Percentiles rank a stretch among this genome's conserved stretches.
phyloP scores from a whole-genome alignment of 1,139 yeast species.

The Hansenula anomala region DNA sequence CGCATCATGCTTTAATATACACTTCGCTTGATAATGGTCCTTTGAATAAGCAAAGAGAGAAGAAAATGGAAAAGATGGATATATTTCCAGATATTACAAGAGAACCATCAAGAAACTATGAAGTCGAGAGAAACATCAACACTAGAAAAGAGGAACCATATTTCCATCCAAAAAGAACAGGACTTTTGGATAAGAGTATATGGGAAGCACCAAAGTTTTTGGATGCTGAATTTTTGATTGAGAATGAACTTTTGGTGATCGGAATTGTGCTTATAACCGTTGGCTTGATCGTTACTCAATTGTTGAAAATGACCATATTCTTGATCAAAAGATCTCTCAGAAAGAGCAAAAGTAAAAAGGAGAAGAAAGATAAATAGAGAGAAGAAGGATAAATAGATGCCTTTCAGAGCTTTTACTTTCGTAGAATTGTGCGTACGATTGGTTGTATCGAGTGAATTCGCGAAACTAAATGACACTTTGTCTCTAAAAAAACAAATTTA shows the following conservation, averaged over 20 bases:
- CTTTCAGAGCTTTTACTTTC: too few species aligned
- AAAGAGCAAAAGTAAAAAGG: too few species aligned
- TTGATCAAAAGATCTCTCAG: neutral
- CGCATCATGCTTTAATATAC: constrained; percentile 50
- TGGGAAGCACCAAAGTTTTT: constrained; percentile 13
- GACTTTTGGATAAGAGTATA: constrained; percentile 12
- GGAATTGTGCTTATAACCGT: constrained; percentile 10
- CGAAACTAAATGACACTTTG: too few species aligned
- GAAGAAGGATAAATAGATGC: too few species aligned
- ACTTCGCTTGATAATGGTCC: constrained; percentile 29
- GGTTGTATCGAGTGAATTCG: too few species aligned
- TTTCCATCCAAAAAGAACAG: constrained; percentile 27
- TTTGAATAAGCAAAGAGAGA: constrained; percentile 14
- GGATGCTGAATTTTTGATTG: constrained; percentile 18
- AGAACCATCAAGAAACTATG: constrained; percentile 35
- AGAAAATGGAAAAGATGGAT: constrained; percentile 16
- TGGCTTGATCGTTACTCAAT: constrained; percentile 2
- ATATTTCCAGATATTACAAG: constrained; percentile 28
- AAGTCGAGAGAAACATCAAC: constrained; percentile 52
- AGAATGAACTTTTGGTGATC: constrained; percentile 19
- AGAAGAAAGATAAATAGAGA: constrained; percentile 1
- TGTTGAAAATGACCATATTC: neutral
- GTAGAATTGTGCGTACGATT: too few species aligned
- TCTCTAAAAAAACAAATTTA: too few species aligned
- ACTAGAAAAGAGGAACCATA: constrained; percentile 30